These are phyloP conservation scores for Candida schatavii DNA, from an alignment of 805 yeast genomes.

Conservation along the genomic window DNA sequence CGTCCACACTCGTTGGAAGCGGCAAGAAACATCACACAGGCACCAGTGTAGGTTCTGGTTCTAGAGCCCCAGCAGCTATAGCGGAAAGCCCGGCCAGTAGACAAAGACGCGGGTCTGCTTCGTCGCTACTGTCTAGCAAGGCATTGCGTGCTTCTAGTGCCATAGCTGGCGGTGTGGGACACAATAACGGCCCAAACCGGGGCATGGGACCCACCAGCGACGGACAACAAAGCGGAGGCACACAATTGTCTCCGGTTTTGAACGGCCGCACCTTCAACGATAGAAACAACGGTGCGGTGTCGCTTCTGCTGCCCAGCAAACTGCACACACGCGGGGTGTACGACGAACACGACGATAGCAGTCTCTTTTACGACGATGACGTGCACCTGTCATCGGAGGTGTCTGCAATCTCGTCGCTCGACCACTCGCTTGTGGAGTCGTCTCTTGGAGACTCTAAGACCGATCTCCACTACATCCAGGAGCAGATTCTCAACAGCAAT, in stretches of 20 bases:
- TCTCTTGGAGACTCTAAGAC: not conserved
- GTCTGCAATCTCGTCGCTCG: constrained; percentile 2
- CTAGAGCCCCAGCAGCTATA: not conserved
- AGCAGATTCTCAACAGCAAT: not conserved
- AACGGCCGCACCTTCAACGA: too few relatives aligned
- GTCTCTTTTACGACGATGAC: constrained; percentile 3
- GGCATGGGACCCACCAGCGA: not conserved
- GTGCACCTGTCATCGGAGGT: not conserved
- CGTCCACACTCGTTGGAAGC: not conserved
- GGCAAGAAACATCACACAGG: too few relatives aligned
- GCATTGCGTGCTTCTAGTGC: too few relatives aligned
- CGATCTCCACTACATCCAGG: not conserved
- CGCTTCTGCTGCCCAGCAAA: not conserved
- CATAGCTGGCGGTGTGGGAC: too few relatives aligned
- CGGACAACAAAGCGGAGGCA: too few relatives aligned
- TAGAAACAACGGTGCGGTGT: too few relatives aligned
- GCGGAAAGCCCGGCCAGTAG: not conserved
- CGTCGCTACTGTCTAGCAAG: too few relatives aligned
- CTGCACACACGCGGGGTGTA: too few relatives aligned
- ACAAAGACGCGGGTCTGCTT: not conserved
- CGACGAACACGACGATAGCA: constrained; percentile 2
- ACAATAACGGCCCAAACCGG: not conserved
- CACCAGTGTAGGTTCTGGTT: too few relatives aligned
- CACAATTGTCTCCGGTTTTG: too few relatives aligned
- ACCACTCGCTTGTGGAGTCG: not conserved